phyloP scores from a whole-genome alignment of 2,329 filamentous ascomycete genomes.

The Fusarium buxicola region DNA sequence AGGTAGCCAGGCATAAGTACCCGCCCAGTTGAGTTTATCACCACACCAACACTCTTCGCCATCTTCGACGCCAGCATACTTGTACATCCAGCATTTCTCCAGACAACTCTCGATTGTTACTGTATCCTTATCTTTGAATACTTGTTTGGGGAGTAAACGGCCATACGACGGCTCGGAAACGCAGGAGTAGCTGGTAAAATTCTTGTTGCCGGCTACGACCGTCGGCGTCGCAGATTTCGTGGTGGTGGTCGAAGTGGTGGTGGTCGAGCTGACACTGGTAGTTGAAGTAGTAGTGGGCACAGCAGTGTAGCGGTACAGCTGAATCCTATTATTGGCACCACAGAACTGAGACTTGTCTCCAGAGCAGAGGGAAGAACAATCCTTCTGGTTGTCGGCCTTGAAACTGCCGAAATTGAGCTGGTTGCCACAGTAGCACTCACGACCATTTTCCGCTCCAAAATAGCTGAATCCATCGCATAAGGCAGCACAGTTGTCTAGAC shows the following conservation, averaged over 20 bases:
- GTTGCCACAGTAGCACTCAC: slow-evolving; percentile 56
- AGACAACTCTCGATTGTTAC: slow-evolving; percentile 53
- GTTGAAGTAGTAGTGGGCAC: slow-evolving; percentile 11
- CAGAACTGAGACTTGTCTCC: slow-evolving; percentile 52
- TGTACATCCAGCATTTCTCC: slow-evolving; percentile 49
- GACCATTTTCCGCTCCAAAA: slow-evolving; percentile 52
- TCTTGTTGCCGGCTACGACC: slow-evolving; percentile 50
- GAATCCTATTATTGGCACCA: slow-evolving; percentile 49
- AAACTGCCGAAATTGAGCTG: slow-evolving; percentile 44
- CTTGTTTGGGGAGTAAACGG: slow-evolving; percentile 47
- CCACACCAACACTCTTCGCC: slow-evolving; percentile 55
- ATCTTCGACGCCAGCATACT: slow-evolving; percentile 54
- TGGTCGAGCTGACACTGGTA: slow-evolving; percentile 7
- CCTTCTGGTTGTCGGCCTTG: slow-evolving; percentile 45
- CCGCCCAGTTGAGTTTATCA: slow-evolving; percentile 46
- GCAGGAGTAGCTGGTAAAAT: slow-evolving; percentile 54
- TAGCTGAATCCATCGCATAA: slow-evolving; percentile 48
- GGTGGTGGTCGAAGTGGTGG: slow-evolving; percentile 6
- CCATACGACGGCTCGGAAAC: slow-evolving; percentile 50
- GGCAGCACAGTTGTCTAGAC: slow-evolving; percentile 48
- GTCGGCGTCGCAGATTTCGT: slow-evolving; percentile 36
- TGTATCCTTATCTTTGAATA: slow-evolving; percentile 46
- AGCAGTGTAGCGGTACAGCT: slow-evolving; percentile 47
- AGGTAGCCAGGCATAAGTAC: slow-evolving; percentile 32
- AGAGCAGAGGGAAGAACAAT: slow-evolving; percentile 50